Evolutionary conservation across 441 rosid species (phyloP).

Genomic region (Populus hybrid): DNA sequence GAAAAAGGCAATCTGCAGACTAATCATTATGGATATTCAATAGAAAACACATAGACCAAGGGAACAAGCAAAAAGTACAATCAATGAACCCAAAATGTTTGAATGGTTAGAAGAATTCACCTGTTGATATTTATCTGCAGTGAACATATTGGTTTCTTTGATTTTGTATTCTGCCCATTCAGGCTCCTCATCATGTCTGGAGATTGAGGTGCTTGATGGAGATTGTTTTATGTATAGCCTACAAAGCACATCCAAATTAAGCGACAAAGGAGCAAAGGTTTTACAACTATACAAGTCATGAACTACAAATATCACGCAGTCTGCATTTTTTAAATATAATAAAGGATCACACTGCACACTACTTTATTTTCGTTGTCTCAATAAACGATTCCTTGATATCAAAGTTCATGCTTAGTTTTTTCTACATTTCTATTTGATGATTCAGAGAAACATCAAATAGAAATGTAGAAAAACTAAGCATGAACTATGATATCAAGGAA

Average conservation of each 20-base stretch:
- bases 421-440: not conserved
- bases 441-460: not conserved
- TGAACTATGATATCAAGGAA: too few relatives aligned
- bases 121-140: slow-evolving; percentile 88
- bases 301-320: not conserved
- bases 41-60: slow-evolving; percentile 21
- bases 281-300: not conserved
- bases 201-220: slow-evolving; percentile 43
- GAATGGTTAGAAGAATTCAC: slow-evolving; percentile 36
- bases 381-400: not conserved
- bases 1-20: slow-evolving; percentile 89
- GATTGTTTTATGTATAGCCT: slow-evolving; percentile 88
- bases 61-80: not conserved
- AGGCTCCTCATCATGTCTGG: slow-evolving; percentile 57
- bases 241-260: slow-evolving; percentile 12
- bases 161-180: slow-evolving; percentile 95
- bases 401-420: not conserved
- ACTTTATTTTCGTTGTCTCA: not conserved
- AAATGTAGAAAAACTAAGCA: too few relatives aligned
- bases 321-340: not conserved
- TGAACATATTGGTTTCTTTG: slow-evolving; percentile 91
- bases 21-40: slow-evolving; percentile 49
- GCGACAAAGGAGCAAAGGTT: not conserved
- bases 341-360: not conserved
- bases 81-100: not conserved